A percentile compares a stretch with the other conserved stretches of the same genome.
phyloP scores from a whole-genome alignment of 805 yeast species.

The Saturnispora bothae region DNA sequence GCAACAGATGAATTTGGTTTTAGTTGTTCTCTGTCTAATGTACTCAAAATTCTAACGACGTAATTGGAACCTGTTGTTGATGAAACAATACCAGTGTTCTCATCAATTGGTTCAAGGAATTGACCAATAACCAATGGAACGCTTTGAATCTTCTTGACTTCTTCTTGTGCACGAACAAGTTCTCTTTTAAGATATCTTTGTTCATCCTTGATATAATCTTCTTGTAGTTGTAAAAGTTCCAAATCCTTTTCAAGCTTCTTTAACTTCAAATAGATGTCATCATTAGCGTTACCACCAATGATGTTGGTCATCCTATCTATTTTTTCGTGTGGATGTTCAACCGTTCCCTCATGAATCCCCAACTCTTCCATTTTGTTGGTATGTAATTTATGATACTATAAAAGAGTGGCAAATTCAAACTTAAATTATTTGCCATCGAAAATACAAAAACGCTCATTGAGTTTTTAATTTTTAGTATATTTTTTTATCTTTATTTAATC shows the following conservation, averaged over 20 bases:
- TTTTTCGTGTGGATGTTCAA: conserved; percentile 9
- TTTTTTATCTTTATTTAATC: too few relatives aligned
- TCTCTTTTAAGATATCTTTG: conserved; percentile 94
- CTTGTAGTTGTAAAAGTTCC: conserved; percentile 78
- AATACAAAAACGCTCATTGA: too few relatives aligned
- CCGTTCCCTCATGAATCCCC: conserved; percentile 33
- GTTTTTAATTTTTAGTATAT: too few relatives aligned
- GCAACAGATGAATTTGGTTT: conserved; percentile 96
- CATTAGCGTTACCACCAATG: conserved; percentile 23
- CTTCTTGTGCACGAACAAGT: conserved; percentile 93
- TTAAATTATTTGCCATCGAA: too few relatives aligned
- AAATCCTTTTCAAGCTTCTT: conserved; percentile 87
- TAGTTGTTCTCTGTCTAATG: conserved; percentile 86
- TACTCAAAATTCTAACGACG: conserved; percentile 89
- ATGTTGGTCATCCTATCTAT: conserved; percentile 10
- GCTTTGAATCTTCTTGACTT: conserved; percentile 92
- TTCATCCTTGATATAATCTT: conserved; percentile 95
- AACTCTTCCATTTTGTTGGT: conserved; percentile 48
- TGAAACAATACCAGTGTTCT: conserved; percentile 91
- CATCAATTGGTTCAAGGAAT: conserved; percentile 94
- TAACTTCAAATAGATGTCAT: conserved; percentile 71
- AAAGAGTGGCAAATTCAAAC: too few relatives aligned
- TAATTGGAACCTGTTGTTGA: conserved; percentile 97
- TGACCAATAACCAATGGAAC: conserved; percentile 98
- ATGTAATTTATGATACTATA: too few relatives aligned